Evolutionary conservation across 495 filamentous ascomycete species (phyloP).

Genomic region (Tuber aestivum): DNA sequence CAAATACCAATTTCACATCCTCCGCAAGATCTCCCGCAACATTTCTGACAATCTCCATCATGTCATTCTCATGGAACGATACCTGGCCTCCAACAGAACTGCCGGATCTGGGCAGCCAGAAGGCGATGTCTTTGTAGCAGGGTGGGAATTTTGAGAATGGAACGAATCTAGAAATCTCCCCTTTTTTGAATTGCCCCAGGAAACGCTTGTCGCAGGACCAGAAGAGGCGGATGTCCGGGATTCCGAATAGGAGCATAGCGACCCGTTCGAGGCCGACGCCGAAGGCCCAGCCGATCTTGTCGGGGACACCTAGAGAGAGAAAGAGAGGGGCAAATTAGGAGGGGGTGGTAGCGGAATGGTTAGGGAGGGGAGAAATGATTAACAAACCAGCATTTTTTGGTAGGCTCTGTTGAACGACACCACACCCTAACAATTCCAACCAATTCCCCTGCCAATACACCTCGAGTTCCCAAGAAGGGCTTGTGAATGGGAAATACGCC

Average conservation of each 20-base stretch:
- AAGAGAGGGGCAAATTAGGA: not conserved
- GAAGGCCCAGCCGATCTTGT: conserved; percentile 88
- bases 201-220: conserved; percentile 85
- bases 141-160: conserved; percentile 85
- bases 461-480: conserved; percentile 90
- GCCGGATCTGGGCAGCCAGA: conserved; percentile 66
- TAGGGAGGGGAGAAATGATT: not conserved
- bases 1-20: conserved; percentile 60
- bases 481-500: conserved; percentile 94
- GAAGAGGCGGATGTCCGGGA: conserved; percentile 95
- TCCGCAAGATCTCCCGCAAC: conserved; percentile 78
- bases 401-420: conserved; percentile 77
- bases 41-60: conserved; percentile 87
- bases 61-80: conserved; percentile 84
- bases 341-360: not conserved
- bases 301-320: conserved; percentile 50
- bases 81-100: conserved; percentile 43
- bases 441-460: conserved; percentile 91
- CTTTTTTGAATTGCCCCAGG: conserved; percentile 64
- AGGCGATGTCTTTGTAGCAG: conserved; percentile 85
- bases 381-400: conserved; percentile 58
- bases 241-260: conserved; percentile 91
- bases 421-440: conserved; percentile 91
- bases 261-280: conserved; percentile 88
- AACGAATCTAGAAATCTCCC: conserved; percentile 59